phyloP scores from a whole-genome alignment of 2,329 filamentous ascomycete genomes.

The Whalleya microplaca region DNA sequence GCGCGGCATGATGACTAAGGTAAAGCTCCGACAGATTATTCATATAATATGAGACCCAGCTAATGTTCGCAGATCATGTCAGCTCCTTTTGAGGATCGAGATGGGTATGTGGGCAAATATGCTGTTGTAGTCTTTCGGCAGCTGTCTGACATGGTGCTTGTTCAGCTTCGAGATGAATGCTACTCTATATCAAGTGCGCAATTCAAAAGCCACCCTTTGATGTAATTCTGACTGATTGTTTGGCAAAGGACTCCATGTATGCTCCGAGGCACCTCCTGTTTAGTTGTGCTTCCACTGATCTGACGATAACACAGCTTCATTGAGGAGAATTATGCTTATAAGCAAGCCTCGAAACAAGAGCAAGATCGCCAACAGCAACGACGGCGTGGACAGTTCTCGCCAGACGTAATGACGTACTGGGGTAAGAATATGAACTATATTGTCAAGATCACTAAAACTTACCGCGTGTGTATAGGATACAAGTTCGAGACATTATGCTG shows the following conservation, averaged over 20 bases:
- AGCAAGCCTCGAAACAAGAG: constrained; percentile 61
- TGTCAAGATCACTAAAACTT: not conserved
- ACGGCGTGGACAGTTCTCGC: constrained; percentile 51
- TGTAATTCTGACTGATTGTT: constrained; percentile 20
- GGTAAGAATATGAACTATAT: constrained; percentile 53
- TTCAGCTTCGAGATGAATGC: constrained; percentile 93
- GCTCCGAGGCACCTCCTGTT: constrained; percentile 23
- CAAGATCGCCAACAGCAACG: constrained; percentile 60
- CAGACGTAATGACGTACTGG: constrained; percentile 91
- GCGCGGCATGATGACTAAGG: constrained; percentile 99
- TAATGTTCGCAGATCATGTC: constrained; percentile 72
- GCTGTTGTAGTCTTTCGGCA: constrained; percentile 2
- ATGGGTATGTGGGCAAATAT: constrained; percentile 60
- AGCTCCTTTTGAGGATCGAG: constrained; percentile 78
- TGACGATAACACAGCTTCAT: constrained; percentile 67
- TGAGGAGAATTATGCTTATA: constrained; percentile 84
- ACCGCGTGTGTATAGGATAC: constrained; percentile 66
- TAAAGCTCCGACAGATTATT: constrained; percentile 38
- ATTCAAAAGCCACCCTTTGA: constrained; percentile 7
- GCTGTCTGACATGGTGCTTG: constrained; percentile 25
- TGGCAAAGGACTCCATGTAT: constrained; percentile 57
- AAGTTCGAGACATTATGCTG: constrained; percentile 92
- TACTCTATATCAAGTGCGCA: constrained; percentile 79
- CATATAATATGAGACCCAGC: not conserved
- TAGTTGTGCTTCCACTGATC: constrained; percentile 1